A percentile compares a stretch with the other conserved stretches of the same genome.
phyloP scores from a whole-genome alignment of 495 filamentous ascomycete genomes.

The Penicillium maclennaniae region DNA sequence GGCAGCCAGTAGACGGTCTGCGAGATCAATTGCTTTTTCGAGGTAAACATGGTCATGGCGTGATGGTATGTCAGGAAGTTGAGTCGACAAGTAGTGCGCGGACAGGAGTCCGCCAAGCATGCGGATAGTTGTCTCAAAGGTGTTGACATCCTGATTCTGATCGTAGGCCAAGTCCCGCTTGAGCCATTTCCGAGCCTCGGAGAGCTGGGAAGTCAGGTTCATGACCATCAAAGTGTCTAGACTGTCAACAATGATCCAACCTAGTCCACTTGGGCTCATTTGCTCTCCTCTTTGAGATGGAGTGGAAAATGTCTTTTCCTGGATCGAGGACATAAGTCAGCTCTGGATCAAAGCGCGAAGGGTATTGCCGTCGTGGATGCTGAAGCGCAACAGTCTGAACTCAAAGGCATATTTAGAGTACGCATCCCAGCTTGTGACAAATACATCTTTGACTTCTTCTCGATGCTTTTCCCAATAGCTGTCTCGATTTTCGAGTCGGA shows the following conservation, averaged over 20 bases:
- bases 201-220: conserved; percentile 74
- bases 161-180: conserved; percentile 65
- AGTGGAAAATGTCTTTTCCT: conserved; percentile 66
- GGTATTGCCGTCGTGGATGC: background rate
- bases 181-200: conserved; percentile 75
- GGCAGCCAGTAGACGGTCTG: conserved; percentile 69
- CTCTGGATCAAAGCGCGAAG: background rate
- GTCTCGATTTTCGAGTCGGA: conserved; percentile 2
- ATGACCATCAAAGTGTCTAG: conserved; percentile 86
- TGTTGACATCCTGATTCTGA: conserved; percentile 81
- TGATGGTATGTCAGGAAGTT: conserved; percentile 53
- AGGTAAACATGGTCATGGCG: conserved; percentile 73
- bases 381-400: no score
- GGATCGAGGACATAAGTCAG: background rate
- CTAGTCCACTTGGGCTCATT: conserved; percentile 64
- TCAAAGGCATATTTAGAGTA: conserved; percentile 83
- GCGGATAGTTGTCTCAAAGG: conserved; percentile 86
- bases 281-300: conserved; percentile 64
- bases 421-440: conserved; percentile 72
- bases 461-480: conserved; percentile 58
- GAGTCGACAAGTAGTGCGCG: conserved; percentile 73
- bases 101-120: conserved; percentile 85
- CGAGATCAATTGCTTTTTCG: conserved; percentile 79
- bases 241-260: conserved; percentile 87
- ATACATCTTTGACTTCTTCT: conserved; percentile 71